These are phyloP conservation scores for Axilococcus clingmanii DNA, from an alignment of 139 green algal species.

Conservation along the genomic window DNA sequence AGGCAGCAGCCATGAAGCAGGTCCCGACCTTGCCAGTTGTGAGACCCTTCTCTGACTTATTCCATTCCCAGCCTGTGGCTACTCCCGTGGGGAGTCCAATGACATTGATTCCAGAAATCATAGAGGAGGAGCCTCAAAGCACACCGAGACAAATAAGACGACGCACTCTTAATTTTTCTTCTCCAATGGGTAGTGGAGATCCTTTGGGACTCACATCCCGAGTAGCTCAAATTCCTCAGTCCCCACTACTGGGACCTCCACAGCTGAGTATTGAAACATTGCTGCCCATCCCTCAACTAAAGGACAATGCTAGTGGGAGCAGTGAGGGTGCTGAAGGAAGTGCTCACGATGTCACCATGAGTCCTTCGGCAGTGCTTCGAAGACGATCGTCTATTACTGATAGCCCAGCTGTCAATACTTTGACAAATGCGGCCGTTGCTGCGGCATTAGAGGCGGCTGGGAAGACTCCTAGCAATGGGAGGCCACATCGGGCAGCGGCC, in stretches of 20 bases:
- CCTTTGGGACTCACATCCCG: too few relatives aligned
- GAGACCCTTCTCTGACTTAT: too few relatives aligned
- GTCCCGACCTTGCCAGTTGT: too few relatives aligned
- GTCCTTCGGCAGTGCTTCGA: slow-evolving; percentile 1
- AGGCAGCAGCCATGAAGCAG: too few relatives aligned
- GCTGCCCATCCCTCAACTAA: slow-evolving; percentile 17
- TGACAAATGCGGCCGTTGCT: slow-evolving; percentile 14
- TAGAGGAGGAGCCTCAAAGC: not conserved
- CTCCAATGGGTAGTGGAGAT: too few relatives aligned
- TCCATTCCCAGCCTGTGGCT: not conserved
- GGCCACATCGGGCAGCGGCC: slow-evolving; percentile 7
- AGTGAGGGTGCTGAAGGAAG: not conserved
- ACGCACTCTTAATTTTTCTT: too few relatives aligned
- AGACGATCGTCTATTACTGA: slow-evolving; percentile 8
- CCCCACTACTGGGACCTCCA: not conserved
- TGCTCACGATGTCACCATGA: not conserved
- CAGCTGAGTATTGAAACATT: slow-evolving; percentile 1
- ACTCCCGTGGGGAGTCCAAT: not conserved
- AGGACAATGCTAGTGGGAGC: not conserved
- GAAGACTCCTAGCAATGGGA: not conserved
- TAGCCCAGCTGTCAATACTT: slow-evolving; percentile 21
- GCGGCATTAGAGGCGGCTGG: slow-evolving; percentile 11
- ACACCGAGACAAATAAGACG: not conserved
- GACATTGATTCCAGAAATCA: not conserved
- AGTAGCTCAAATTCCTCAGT: not conserved